These are phyloP conservation scores for Mycena vulgaris DNA, from an alignment of 768 basidiomycete genomes.

Conservation along the genomic window DNA sequence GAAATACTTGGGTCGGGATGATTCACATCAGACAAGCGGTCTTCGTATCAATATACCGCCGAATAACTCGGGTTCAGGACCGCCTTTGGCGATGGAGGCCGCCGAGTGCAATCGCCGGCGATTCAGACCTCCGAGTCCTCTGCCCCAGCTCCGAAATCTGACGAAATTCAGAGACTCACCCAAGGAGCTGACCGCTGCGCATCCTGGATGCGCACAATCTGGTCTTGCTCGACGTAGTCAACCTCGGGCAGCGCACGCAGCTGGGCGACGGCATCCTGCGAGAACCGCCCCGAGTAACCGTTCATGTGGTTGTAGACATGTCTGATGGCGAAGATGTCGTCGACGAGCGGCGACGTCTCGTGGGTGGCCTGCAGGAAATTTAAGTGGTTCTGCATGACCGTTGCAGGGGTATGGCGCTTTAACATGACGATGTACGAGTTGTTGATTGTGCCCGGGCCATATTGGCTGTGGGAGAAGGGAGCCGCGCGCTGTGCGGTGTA, in stretches of 20 bases:
- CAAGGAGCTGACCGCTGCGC: constrained; percentile 85
- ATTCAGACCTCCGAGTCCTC: too few species aligned
- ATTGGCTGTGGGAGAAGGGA: constrained; percentile 73
- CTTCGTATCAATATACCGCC: too few species aligned
- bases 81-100: too few species aligned
- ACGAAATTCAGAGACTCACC: constrained; percentile 66
- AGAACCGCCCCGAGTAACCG: constrained; percentile 89
- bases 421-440: constrained; percentile 97
- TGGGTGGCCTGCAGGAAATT: constrained; percentile 81
- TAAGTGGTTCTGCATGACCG: constrained; percentile 81
- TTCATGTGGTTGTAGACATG: constrained; percentile 86
- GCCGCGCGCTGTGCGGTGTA: constrained; percentile 59
- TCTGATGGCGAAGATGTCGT: constrained; percentile 66
- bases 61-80: too few species aligned
- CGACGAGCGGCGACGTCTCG: constrained; percentile 65
- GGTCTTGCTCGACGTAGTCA: constrained; percentile 93
- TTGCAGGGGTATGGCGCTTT: constrained; percentile 74
- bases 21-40: background rate
- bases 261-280: constrained; percentile 76
- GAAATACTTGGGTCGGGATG: background rate
- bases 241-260: constrained; percentile 92
- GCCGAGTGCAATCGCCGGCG: too few species aligned
- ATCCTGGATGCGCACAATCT: constrained; percentile 86
- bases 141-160: too few species aligned
- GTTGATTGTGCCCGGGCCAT: constrained; percentile 81